These are phyloP conservation scores for Trametes coccinea DNA, from an alignment of 768 basidiomycete species.

Conservation along the genomic window DNA sequence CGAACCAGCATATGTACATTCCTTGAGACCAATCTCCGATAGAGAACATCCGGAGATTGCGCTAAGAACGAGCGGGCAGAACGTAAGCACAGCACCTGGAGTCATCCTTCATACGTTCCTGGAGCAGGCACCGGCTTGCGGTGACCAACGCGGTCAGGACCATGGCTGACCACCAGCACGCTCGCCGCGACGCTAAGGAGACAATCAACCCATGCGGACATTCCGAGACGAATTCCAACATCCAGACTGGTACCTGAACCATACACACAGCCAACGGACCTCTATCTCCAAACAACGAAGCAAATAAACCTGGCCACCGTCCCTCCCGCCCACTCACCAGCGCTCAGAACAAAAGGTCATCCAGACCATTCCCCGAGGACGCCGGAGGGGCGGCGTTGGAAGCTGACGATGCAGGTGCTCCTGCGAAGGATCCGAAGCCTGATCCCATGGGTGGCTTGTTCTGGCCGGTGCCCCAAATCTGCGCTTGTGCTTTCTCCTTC, in stretches of 20 bases:
- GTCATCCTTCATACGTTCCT: neutral
- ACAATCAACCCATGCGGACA: neutral
- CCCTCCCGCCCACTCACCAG: neutral
- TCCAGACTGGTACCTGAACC: constrained; percentile 5
- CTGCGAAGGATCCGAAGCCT: constrained; percentile 32
- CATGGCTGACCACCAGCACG: neutral
- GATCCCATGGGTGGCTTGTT: constrained; percentile 27
- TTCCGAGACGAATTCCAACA: neutral
- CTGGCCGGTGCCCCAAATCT: constrained; percentile 66
- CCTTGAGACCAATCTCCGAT: neutral
- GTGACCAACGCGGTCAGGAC: constrained; percentile 1
- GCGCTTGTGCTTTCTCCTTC: constrained; percentile 80
- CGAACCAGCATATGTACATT: neutral
- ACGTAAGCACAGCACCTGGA: neutral
- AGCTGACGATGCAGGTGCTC: constrained; percentile 18
- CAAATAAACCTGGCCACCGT: constrained; percentile 2
- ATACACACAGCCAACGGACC: constrained; percentile 10
- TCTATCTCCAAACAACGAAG: constrained; percentile 21
- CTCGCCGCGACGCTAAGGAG: neutral
- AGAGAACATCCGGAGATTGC: neutral
- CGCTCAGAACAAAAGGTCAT: constrained; percentile 44
- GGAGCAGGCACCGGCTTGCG: neutral
- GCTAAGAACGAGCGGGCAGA: neutral
- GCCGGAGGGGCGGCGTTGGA: constrained; percentile 24
- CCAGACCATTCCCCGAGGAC: constrained; percentile 32